Evolutionary conservation across 805 yeast genomes (phyloP), one percentile per base, ranked within the genome.

Genomic region (Cyberlindnera xishuangbannaensis): DNA sequence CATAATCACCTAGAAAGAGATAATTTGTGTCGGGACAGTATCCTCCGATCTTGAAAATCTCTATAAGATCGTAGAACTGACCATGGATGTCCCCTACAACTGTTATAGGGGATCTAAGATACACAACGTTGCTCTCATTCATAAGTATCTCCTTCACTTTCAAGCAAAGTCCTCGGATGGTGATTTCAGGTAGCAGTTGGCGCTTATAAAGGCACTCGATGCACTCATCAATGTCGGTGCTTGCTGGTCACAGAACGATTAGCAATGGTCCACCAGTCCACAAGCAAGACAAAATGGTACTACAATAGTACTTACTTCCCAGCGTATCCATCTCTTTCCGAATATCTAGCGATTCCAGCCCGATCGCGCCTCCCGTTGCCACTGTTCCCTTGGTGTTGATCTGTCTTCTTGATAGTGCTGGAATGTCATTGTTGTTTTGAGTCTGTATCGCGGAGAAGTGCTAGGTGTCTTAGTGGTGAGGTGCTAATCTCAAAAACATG

Each of bases 1-100:
- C 98, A 48, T 92, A 92, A 58, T 92, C 98, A 3, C 97, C 98
- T 14, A 92, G 58, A 53, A 92, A 92, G 26, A 92, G 59, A 56
- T 92, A 92, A 59, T 90, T 92, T 3, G 97, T 92, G 50, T 82
- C 82, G 0, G 98, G 97, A 4, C 95, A 83, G 31, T 75, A 73
- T 0, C 97, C 98, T 1, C 97, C 97, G 24, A 90, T 92, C 39
- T 80, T 76, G 61, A 92, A 92, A 21, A 92, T 86, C 56, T 92
- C 98, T 19, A 92, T 59, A 34, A 92, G 64, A 56, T 92, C 98
- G 55, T 88, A 94, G 53, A 84, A 92, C 59, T 92, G 98, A 7
- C 97, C 98, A 51, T 92, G 98, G 28, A 92, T 90, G 54, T 92
- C 98, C 2, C 98, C 98, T 5, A 92, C 97, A 7, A 92, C 85